phyloP scores from a whole-genome alignment of 2,329 filamentous ascomycete species.

The Dactylellina drechsleri region DNA sequence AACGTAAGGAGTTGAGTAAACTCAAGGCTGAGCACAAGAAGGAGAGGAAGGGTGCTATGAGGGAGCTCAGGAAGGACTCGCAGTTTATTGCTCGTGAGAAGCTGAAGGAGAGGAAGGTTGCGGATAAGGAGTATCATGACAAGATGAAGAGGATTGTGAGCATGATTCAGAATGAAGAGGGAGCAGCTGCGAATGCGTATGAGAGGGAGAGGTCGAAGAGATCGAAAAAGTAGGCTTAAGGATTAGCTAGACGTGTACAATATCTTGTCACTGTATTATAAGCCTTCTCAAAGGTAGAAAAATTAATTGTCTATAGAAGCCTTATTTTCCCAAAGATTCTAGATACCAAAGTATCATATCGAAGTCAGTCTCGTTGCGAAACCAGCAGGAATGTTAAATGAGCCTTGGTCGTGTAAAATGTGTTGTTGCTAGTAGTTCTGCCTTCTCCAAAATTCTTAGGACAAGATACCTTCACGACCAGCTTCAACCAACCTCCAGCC shows the following conservation, averaged over 20 bases:
- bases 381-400: too few species aligned
- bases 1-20: slow-evolving; percentile 84
- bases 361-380: too few species aligned
- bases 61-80: slow-evolving; percentile 93
- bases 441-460: not conserved
- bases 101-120: slow-evolving; percentile 89
- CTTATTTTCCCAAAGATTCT: too few species aligned
- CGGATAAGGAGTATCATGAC: slow-evolving; percentile 92
- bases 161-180: slow-evolving; percentile 95
- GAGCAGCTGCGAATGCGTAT: slow-evolving; percentile 84
- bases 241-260: too few species aligned
- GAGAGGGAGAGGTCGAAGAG: slow-evolving; percentile 84
- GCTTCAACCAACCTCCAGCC: slow-evolving; percentile 19
- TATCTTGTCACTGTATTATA: too few species aligned
- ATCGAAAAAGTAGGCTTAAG: slow-evolving; percentile 65
- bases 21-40: slow-evolving; percentile 91
- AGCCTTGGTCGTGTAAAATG: too few species aligned
- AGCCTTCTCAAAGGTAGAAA: too few species aligned
- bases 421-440: too few species aligned
- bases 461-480: slow-evolving; percentile 4
- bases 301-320: too few species aligned
- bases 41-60: slow-evolving; percentile 92
- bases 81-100: slow-evolving; percentile 93
- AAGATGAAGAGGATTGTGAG: slow-evolving; percentile 92
- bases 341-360: too few species aligned